Evolutionary conservation across 257 asterid species (phyloP).

Genomic region (Solanum sejunctum): DNA sequence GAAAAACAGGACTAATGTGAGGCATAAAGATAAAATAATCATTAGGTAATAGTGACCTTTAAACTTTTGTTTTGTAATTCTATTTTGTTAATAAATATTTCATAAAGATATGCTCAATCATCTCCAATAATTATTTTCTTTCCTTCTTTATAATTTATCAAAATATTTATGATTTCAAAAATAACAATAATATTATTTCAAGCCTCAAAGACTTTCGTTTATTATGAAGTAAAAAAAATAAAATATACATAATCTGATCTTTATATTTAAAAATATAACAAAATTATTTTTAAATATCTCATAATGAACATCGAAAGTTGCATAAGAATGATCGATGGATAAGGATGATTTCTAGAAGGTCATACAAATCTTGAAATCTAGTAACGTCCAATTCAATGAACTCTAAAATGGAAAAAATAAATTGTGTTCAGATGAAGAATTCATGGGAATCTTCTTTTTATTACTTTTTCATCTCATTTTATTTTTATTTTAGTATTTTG

Average conservation of each 20-base stretch:
- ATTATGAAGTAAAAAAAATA: too few species aligned
- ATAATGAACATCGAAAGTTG: too few species aligned
- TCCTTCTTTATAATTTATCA: too few species aligned
- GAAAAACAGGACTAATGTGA: background rate
- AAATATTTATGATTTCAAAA: too few species aligned
- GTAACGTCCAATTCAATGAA: background rate
- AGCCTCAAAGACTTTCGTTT: too few species aligned
- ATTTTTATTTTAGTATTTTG: background rate
- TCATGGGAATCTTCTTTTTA: background rate
- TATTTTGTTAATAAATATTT: background rate
- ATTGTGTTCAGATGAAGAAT: background rate
- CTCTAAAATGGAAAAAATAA: background rate
- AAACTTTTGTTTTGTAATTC: background rate
- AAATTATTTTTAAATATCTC: too few species aligned
- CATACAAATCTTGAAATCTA: background rate
- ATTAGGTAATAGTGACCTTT: background rate
- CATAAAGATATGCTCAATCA: background rate
- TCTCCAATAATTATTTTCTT: too few species aligned
- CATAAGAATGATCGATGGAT: too few species aligned
- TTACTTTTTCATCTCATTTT: background rate
- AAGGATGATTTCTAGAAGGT: background rate
- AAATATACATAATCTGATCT: too few species aligned
- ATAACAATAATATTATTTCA: too few species aligned
- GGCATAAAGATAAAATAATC: background rate
- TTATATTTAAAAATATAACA: too few species aligned